Base-by-base conservation (phyloP, 176 grass and related monocot genomes). In the Eremochloa ophiuroides region DNA sequence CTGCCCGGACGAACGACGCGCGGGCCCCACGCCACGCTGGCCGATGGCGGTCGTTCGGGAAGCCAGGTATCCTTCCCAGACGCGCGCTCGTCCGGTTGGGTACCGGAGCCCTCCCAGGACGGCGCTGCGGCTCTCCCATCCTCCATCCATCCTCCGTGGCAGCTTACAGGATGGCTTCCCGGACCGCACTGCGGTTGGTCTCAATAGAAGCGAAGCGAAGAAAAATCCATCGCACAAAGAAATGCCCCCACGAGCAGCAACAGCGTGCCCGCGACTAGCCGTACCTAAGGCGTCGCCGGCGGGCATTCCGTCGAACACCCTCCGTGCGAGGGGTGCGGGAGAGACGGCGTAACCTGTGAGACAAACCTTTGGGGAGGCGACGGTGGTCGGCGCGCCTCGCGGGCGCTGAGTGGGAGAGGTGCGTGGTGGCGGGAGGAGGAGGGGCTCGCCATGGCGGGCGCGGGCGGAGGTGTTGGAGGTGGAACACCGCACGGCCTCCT, bases 401-500 rank as follows among this genome's bases (percentile, higher is more conserved):
- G n/a, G 37, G 27, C 16, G 38, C 39, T 4, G 62, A 81, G 28
- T 37, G 35, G 35, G 37, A 37, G 37, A 59, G 37, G 30, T 35
- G 29, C 1, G 60, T 75, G 11, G 74, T 4, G 46, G 56, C 31
- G 5, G 43, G 12, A 46, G 29, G 9, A 48, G 46, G 35, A 35
- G 22, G 35, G 6, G 84, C 47, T 23, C 68, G 61, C 43, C 68
- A 60, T 59, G 68, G 67, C 28, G 20, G 80, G 37, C 37, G 60
- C 16, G 58, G 59, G 29, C 37, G 75, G 74, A 83, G 66, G 66
- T 66, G 80, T 5, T 73, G 84, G 53, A 78, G 75, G 42, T 85
- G 67, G 81, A 88, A 69, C 47, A 26, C 66, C 66, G 60, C 75
- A 56, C 86, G 75, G 86, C 86, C 80, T 66, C 75, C 86, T 7